Base-by-base conservation (phyloP, 1,139 yeast genomes). In the Taphrina confusa region DNA sequence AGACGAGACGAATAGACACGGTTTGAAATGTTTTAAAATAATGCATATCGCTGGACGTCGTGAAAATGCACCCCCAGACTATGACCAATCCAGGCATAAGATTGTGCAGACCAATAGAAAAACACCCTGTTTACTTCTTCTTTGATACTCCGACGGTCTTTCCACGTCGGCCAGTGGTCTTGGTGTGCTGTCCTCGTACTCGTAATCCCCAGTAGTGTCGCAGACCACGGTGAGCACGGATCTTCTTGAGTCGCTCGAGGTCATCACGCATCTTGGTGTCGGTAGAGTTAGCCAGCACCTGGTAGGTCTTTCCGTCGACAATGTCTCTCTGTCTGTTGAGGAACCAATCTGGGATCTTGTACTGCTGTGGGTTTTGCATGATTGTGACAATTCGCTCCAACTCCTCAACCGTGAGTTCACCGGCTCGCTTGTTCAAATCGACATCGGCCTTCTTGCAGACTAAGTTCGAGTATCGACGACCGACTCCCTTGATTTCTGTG, bases 381-480 rank as follows among this genome's bases (percentile, higher is more conserved):
- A 92, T 94, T 81, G 96, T 92, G 78, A 92, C 97, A 76, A 92
- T 83, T 84, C 98, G 89, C 85, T 92, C 99, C 80, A 92, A 89
- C 83, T 92, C 99, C 86, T 92, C 99, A 80, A 92, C 98, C 79
- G 98, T 91, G 79, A 92, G 89, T 82, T 92, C 98, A 87, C 99
- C 99, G 74, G 99, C 99, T 82, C 99, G 89, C 87, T 92, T 92
- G 81, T 81, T 76, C 80, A 92, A 86, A 78, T 89, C 95, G 77
- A 92, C 95, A 84, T 92, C 99, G 75, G 99, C 99, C 86, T 91
- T 94, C 88, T 94, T 94, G 85, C 97, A 94, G 77, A 92, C 96
- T 83, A 94, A 84, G 92, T 92, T 94, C 81, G 98, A 84, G 88
- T 92, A 94, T 84, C 99, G 95, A 82, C 97, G 95, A 82, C 98